These are phyloP conservation scores for Ramaria sp. DNA, from an alignment of 768 basidiomycete species.

Conservation along the genomic window DNA sequence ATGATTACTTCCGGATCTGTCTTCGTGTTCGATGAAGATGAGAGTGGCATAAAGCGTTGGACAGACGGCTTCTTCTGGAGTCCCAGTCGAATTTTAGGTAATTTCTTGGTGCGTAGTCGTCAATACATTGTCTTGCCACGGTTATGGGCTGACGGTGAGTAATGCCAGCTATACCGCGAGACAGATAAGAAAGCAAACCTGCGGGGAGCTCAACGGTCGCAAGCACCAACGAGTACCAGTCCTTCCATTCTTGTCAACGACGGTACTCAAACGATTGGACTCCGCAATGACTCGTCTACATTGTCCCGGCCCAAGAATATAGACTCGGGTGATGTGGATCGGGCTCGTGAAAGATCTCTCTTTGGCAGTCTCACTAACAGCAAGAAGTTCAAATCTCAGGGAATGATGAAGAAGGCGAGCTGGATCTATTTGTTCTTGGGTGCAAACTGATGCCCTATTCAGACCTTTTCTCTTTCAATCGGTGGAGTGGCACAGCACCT, in stretches of 20 bases:
- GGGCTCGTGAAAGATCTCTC: slow-evolving; percentile 67
- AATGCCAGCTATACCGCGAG: slow-evolving; percentile 67
- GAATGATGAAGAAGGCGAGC: slow-evolving; percentile 94
- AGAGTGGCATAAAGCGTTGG: slow-evolving; percentile 96
- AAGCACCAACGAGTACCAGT: slow-evolving; percentile 9
- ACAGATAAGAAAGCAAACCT: slow-evolving; percentile 56
- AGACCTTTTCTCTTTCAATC: slow-evolving; percentile 90
- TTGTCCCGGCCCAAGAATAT: slow-evolving; percentile 55
- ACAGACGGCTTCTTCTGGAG: slow-evolving; percentile 98
- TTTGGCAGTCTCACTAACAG: slow-evolving; percentile 88
- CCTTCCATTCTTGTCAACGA: slow-evolving; percentile 21
- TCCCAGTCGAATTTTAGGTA: slow-evolving; percentile 84
- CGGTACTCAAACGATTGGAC: background rate
- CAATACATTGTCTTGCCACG: background rate
- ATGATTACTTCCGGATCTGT: slow-evolving; percentile 92
- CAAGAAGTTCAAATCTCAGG: slow-evolving; percentile 87
- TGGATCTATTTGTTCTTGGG: background rate
- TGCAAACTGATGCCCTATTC: background rate
- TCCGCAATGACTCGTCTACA: slow-evolving; percentile 26
- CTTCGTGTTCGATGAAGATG: slow-evolving; percentile 96
- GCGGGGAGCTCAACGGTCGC: slow-evolving; percentile 36
- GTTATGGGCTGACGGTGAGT: background rate
- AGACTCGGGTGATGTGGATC: slow-evolving; percentile 42
- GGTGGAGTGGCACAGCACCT: slow-evolving; percentile 82
- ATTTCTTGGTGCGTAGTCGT: slow-evolving; percentile 51